Evolutionary conservation across 345 rosid species (phyloP).

Genomic region (Linum usitatissimum): DNA sequence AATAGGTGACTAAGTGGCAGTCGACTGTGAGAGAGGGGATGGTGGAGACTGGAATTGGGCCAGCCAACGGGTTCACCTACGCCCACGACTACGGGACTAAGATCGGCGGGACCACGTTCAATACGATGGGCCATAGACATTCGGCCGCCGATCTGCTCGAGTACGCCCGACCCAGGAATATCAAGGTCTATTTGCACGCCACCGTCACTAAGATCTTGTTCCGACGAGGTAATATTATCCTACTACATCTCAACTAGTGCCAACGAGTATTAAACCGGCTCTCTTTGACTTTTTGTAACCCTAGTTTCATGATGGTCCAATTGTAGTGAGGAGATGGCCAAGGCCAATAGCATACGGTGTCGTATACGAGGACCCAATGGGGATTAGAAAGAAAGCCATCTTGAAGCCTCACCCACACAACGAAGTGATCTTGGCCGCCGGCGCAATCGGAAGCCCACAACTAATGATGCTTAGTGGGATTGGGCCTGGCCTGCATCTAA

Average conservation of each 20-base stretch:
- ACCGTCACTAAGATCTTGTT: constrained; percentile 51
- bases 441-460: constrained; percentile 86
- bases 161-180: constrained; percentile 39
- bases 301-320: not conserved
- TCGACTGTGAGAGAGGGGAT: constrained; percentile 65
- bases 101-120: constrained; percentile 63
- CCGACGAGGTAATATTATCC: not conserved
- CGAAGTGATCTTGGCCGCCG: constrained; percentile 64
- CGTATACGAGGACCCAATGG: constrained; percentile 37
- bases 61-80: constrained; percentile 60
- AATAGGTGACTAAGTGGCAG: constrained; percentile 44
- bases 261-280: no score
- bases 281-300: no score
- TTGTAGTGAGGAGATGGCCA: constrained; percentile 19
- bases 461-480: constrained; percentile 64
- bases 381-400: constrained; percentile 34
- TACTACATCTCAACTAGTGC: no score
- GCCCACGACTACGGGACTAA: constrained; percentile 66
- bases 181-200: constrained; percentile 52
- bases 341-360: constrained; percentile 62
- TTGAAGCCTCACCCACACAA: constrained; percentile 25
- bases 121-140: constrained; percentile 51
- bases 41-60: constrained; percentile 49
- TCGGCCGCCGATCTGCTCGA: constrained; percentile 70
- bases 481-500: constrained; percentile 49